Evolutionary conservation across 2,329 filamentous ascomycete genomes (phyloP), one percentile per base, ranked within the genome.

Genomic region (Aureobasidium sp.): DNA sequence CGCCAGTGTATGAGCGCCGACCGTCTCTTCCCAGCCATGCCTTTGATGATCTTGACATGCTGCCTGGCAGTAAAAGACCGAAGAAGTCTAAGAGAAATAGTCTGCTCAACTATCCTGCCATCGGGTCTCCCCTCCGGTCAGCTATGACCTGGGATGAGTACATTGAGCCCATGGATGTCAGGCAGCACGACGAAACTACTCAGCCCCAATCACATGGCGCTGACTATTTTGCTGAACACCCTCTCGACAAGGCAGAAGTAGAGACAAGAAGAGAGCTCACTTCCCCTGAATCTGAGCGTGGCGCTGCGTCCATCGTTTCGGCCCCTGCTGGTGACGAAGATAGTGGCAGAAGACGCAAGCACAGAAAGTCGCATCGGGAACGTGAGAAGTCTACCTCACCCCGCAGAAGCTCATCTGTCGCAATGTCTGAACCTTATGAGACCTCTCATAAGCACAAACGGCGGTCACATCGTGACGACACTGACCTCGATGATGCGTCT

Each of bases 91-190:
- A 77, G 68, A 72, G 77, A 39, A 71, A 73, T 49, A 78, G 75
- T 59, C 71, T 69, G 34, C 77, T 74, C 64, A 75, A 75, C 37
- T 74, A 75, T 29, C 70, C 72, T 11, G 71, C 72, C 21, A 70
- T 76, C 10, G 74, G 74, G 61, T 78, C 76, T 30, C 77, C 77
- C 5, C 68, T 79, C 37, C 68, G 77, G 30, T 72, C 75, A n/a
- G 77, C 79, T 62, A 70, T 77, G 58, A 73, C 74, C 30, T 74
- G 74, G 59, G 71, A 78, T 21, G 77, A 79, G 62, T 77, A 78
- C 59, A 69, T 77, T 25, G 71, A 72, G 21, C 59, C 59, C 10
- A 47, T 58, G 30, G 30, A 27, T 21, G 42, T 34, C 2, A 39
- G 32, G 3, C 16, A 30, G 3, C 15, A 27, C 25, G 27, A 37